A percentile compares a stretch with the other conserved stretches of the same genome.
These are phyloP conservation scores for Tardiomyces blankii DNA, from an alignment of 1,139 yeast species.

Conservation along the genomic window DNA sequence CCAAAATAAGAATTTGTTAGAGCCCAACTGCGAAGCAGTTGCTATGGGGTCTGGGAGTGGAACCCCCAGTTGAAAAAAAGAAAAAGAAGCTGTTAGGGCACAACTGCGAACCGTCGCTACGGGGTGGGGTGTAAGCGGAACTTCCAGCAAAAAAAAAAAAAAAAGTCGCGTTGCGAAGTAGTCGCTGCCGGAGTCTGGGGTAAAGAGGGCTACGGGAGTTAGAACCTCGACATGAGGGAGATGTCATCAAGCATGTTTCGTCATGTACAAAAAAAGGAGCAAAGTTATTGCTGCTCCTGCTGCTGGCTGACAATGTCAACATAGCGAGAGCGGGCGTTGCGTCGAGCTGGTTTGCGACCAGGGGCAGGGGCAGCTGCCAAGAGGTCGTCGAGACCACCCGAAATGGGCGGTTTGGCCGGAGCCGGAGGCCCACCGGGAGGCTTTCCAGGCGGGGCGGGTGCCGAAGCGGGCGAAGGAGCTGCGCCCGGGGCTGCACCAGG, in stretches of 20 bases:
- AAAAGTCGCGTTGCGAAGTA: too few relatives aligned
- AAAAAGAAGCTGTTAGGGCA: too few relatives aligned
- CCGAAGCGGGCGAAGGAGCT: too few relatives aligned
- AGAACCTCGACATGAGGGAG: too few relatives aligned
- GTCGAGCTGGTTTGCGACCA: constrained; percentile 41
- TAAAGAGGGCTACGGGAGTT: too few relatives aligned
- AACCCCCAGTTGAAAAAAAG: not conserved
- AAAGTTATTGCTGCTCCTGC: constrained; percentile 2
- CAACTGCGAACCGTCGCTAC: not conserved
- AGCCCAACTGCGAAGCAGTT: not conserved
- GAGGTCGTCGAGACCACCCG: constrained; percentile 56
- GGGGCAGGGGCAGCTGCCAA: constrained; percentile 38
- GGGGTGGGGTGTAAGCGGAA: too few relatives aligned
- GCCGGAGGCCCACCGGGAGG: too few relatives aligned
- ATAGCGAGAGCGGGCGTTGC: constrained; percentile 65
- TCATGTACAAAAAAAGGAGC: not conserved
- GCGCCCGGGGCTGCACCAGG: too few relatives aligned
- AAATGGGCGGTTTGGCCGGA: constrained; percentile 10
- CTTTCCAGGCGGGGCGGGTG: too few relatives aligned
- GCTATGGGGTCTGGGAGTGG: not conserved
- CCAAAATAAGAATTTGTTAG: too few relatives aligned
- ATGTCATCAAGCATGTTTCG: not conserved
- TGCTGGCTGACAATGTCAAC: constrained; percentile 60
- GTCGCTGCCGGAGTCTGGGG: too few relatives aligned
- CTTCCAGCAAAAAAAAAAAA: not conserved